Conservation (phyloP, 176 grass and related monocot species). For the Carex parvula region DNA sequence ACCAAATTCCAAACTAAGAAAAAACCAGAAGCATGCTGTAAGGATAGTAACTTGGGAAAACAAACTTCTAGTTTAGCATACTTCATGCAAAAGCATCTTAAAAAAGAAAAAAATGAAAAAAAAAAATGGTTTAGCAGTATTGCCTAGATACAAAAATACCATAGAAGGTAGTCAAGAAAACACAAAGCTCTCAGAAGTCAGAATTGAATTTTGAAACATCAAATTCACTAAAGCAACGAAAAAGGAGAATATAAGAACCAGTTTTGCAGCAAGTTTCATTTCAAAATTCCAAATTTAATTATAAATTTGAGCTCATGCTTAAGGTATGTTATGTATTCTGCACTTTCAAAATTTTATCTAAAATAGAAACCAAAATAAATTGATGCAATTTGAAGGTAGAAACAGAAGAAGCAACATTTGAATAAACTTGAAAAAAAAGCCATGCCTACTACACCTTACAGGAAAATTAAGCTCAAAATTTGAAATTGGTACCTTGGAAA, state of each 20-base stretch:
- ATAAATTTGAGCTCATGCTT: not conserved
- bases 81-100: not conserved
- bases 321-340: not conserved
- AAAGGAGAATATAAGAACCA: too few species aligned
- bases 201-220: not conserved
- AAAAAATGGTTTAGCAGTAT: not conserved
- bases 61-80: not conserved
- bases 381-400: not conserved
- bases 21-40: not conserved
- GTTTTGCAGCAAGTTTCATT: constrained; percentile 9
- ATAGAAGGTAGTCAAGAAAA: not conserved
- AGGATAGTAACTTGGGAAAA: too few species aligned
- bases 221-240: too few species aligned
- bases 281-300: not conserved
- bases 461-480: not conserved
- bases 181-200: not conserved
- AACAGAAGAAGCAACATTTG: constrained; percentile 20
- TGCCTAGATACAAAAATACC: not conserved
- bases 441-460: constrained; percentile 7
- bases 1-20: constrained; percentile 17
- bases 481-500: constrained; percentile 25
- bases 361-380: not conserved
- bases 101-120: not conserved
- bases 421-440: not conserved
- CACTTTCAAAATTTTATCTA: not conserved